A percentile compares a stretch with the other conserved stretches of the same genome.
Evolutionary conservation across 176 grass and related monocot genomes (phyloP).

Genomic region (Cymbopogon citratus): DNA sequence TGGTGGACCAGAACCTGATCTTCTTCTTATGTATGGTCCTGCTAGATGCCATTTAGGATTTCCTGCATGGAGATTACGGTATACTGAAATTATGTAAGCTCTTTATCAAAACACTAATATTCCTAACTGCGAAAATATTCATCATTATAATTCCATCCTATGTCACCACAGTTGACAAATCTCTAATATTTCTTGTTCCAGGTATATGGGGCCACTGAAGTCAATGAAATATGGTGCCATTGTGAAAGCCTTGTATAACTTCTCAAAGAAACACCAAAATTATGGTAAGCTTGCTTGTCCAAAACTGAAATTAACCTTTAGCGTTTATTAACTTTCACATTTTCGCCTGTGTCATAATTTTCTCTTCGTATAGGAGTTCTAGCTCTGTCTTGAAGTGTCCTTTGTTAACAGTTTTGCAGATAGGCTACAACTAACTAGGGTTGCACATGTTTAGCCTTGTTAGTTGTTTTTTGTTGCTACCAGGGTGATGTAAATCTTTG

Average conservation of each 20-base stretch:
- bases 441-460: too few relatives aligned
- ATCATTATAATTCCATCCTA: not conserved
- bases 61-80: slow-evolving; percentile 90
- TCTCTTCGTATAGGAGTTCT: not conserved
- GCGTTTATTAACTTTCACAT: not conserved
- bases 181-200: slow-evolving; percentile 26
- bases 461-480: too few relatives aligned
- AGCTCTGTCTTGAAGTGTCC: not conserved
- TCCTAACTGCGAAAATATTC: not conserved
- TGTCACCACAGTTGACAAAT: not conserved
- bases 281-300: slow-evolving; percentile 49
- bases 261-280: slow-evolving; percentile 91
- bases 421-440: not conserved
- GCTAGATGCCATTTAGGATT: slow-evolving; percentile 87
- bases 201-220: slow-evolving; percentile 85
- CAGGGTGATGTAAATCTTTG: too few relatives aligned
- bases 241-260: slow-evolving; percentile 77
- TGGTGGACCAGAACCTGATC: slow-evolving; percentile 59
- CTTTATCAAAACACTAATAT: not conserved
- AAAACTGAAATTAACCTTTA: not conserved
- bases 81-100: slow-evolving; percentile 96
- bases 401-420: not conserved
- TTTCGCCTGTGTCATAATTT: not conserved
- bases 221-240: slow-evolving; percentile 65
- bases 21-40: slow-evolving; percentile 72